These are phyloP conservation scores for Chlamydomonas sp. DNA, from an alignment of 139 green algal species.

Conservation along the genomic window DNA sequence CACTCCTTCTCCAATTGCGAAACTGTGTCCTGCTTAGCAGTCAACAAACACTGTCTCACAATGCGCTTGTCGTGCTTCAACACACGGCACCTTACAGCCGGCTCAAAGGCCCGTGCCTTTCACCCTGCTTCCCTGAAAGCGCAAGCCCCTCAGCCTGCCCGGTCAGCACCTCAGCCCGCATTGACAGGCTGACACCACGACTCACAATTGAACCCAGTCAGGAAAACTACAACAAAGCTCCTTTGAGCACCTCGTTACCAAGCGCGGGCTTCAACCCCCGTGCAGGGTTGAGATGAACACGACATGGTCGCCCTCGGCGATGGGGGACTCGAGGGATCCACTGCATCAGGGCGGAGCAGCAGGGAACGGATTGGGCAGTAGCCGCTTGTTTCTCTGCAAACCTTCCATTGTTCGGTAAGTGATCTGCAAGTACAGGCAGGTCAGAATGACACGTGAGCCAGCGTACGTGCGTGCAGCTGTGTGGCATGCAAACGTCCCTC, in stretches of 20 bases:
- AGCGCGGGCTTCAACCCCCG: slow-evolving; percentile 72
- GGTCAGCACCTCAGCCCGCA: no score
- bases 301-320: slow-evolving; percentile 82
- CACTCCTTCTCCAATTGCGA: no score
- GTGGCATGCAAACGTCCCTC: background rate
- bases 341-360: slow-evolving; percentile 44
- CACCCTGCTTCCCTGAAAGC: no score
- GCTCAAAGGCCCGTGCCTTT: no score
- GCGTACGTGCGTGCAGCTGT: background rate
- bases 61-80: no score
- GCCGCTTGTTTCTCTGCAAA: background rate
- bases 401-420: background rate
- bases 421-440: background rate
- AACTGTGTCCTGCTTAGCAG: no score
- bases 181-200: background rate
- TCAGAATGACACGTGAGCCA: background rate
- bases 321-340: slow-evolving; percentile 67
- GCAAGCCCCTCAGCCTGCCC: no score
- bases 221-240: background rate
- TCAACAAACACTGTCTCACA: no score
- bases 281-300: slow-evolving; percentile 97
- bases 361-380: background rate
- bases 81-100: no score
- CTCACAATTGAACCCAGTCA: background rate
- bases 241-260: background rate